Percentiles rank a stretch among this genome's conserved stretches.
phyloP scores from a whole-genome alignment of 495 filamentous ascomycete species.

The Penicillium ochrochloron region DNA sequence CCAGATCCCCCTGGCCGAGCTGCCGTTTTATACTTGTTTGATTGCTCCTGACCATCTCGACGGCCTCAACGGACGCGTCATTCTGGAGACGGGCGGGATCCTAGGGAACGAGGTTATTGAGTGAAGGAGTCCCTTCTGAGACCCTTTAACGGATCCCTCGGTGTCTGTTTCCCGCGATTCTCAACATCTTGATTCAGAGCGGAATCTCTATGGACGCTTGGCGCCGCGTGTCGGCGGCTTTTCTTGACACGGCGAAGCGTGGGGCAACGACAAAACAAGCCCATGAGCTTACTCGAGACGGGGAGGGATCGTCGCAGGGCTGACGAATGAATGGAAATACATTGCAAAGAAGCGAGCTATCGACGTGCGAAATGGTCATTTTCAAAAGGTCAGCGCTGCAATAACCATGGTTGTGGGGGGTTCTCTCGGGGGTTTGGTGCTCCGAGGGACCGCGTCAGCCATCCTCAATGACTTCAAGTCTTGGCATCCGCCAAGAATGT shows the following conservation, averaged over 20 bases:
- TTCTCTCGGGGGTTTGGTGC: background rate
- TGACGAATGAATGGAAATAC: conserved; percentile 15
- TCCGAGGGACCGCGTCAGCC: conserved; percentile 2
- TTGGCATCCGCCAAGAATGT: background rate
- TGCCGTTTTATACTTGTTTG: conserved; percentile 6
- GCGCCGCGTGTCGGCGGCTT: conserved; percentile 24
- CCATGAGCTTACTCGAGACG: conserved; percentile 30
- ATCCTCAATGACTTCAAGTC: background rate
- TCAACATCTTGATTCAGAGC: background rate
- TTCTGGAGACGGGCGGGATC: conserved; percentile 1
- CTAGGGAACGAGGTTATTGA: background rate
- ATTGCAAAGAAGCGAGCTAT: conserved; percentile 15
- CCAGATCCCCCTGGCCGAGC: background rate
- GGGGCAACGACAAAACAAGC: background rate
- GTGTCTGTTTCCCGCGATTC: background rate
- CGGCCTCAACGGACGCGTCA: conserved; percentile 6
- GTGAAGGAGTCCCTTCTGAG: background rate
- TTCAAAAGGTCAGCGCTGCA: background rate
- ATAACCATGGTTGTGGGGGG: background rate
- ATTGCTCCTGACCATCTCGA: background rate
- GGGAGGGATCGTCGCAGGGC: conserved; percentile 15
- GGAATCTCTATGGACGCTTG: conserved; percentile 19
- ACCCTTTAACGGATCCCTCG: background rate
- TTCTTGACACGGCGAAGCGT: conserved; percentile 4
- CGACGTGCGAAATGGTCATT: background rate